phyloP scores from a whole-genome alignment of 371 early-diverging fungal species.

The Mortierella sp. region DNA sequence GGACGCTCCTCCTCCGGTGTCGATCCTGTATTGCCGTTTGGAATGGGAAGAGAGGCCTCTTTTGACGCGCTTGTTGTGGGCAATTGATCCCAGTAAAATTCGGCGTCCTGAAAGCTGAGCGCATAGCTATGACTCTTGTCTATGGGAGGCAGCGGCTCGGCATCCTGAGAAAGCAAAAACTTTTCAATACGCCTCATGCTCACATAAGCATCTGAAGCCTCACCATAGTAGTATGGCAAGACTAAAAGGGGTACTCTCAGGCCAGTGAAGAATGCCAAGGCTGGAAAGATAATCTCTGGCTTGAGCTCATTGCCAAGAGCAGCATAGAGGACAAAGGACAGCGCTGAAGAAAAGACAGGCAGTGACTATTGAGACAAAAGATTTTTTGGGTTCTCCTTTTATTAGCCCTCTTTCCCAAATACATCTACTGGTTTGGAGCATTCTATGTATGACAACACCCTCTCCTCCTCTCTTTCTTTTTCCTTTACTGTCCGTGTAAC shows the following conservation, averaged over 20 bases:
- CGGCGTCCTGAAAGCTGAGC: conserved; percentile 55
- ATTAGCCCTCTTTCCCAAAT: background rate
- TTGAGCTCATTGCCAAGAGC: conserved; percentile 49
- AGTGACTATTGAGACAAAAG: conserved; percentile 54
- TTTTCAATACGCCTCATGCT: conserved; percentile 69
- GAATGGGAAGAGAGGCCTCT: background rate
- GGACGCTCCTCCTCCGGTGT: conserved; percentile 20
- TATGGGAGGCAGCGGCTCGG: conserved; percentile 51
- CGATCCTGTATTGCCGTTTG: background rate
- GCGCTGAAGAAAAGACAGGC: conserved; percentile 62
- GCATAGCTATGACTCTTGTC: conserved; percentile 49
- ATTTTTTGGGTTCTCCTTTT: background rate
- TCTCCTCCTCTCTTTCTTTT: background rate
- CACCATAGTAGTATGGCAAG: conserved; percentile 68
- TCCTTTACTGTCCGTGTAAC: background rate
- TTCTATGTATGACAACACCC: no score
- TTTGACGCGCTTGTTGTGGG: background rate
- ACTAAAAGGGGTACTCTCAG: conserved; percentile 74
- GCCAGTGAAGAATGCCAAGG: conserved; percentile 58
- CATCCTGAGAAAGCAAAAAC: conserved; percentile 69
- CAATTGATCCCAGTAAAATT: conserved; percentile 68
- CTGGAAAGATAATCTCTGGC: conserved; percentile 53
- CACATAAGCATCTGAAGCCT: conserved; percentile 69
- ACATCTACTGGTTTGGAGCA: background rate
- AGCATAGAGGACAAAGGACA: conserved; percentile 52